Base-by-base conservation (phyloP, 176 grass and related monocot species). In the Aegilops speltoides region DNA sequence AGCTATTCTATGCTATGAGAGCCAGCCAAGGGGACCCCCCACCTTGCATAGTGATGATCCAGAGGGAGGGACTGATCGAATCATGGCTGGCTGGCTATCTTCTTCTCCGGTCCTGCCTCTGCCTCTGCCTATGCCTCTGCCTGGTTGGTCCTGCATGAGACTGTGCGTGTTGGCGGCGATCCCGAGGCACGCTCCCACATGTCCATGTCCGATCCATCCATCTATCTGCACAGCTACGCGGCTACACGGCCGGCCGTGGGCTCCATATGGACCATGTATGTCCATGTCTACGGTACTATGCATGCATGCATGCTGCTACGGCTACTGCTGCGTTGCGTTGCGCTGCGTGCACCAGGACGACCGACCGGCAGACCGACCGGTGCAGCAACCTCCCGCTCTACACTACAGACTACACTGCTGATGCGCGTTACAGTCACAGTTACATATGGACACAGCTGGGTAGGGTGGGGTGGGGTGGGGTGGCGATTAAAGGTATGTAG, bases 101-200 rank as follows among this genome's bases (percentile, higher is more conserved):
- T 28, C 4, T 23, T 48, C 57, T 33, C 67, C 25, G 81, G 57
- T 10, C 46, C 67, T 6, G 25, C 63, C 4, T 52, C 1, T 17
- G 4, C 46, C 14, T 15, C 13, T 50, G 1, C 45, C 45, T 50
- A 3, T 48, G 25, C 63, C 4, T 52, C 48, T 52, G 46, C 14
- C 46, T 50, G 46, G 46, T 50, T 50, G 52, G 52, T 56, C 52
- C 12, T 50, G 69, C 78, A 88, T 88, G 73, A 83, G 48, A 46
- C 87, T 83, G 87, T 88, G 37, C 38, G 22, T 73, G 69, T 6
- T 29, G 73, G 73, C 80, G 73, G 23, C 80, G 23, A 88, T 88
- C 86, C 86, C 80, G 25, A 83, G 7, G 60, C 60, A 62, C 8
- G n/a, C n/a, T n/a, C n/a, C n/a, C 50, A 54, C 50, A 5, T 31